Percentiles rank a stretch among this genome's conserved stretches.
Evolutionary conservation across 2,329 filamentous ascomycete species (phyloP).

Genomic region (Aspergillus udagawae): DNA sequence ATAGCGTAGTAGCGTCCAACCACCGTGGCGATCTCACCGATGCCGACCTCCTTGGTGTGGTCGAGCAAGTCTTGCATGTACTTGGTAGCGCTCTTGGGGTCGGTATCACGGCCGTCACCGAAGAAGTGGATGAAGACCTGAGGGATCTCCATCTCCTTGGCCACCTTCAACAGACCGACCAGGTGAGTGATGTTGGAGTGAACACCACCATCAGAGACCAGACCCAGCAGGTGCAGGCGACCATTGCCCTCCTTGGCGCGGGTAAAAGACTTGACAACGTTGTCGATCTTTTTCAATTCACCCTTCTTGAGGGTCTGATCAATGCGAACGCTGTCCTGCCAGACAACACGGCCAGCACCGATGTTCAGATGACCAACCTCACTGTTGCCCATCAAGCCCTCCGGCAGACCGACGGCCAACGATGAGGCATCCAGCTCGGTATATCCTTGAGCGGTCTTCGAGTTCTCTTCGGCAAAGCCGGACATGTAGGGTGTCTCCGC

Average conservation of each 20-base stretch:
- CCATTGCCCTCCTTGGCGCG: slow-evolving; percentile 83
- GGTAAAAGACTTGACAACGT: slow-evolving; percentile 73
- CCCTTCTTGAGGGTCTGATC: slow-evolving; percentile 86
- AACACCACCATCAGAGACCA: slow-evolving; percentile 93
- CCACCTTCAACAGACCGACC: slow-evolving; percentile 79
- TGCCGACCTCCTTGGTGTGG: slow-evolving; percentile 75
- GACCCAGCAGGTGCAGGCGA: slow-evolving; percentile 83
- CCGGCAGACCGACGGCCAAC: slow-evolving; percentile 88
- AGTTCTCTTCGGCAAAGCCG: slow-evolving; percentile 63
- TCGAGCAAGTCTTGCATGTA: slow-evolving; percentile 86
- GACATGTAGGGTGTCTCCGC: slow-evolving; percentile 96
- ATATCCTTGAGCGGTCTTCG: slow-evolving; percentile 76
- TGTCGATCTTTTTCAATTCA: slow-evolving; percentile 70
- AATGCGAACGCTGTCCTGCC: slow-evolving; percentile 97
- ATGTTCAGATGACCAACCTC: slow-evolving; percentile 99
- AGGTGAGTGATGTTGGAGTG: slow-evolving; percentile 96
- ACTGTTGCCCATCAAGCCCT: slow-evolving; percentile 98
- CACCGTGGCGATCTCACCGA: slow-evolving; percentile 84
- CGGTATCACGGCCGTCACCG: slow-evolving; percentile 93
- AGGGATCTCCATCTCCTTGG: slow-evolving; percentile 81
- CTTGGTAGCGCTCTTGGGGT: slow-evolving; percentile 85
- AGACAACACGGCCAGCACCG: slow-evolving; percentile 92
- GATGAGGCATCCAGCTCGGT: slow-evolving; percentile 94
- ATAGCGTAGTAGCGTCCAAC: slow-evolving; percentile 98
- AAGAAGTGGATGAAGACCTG: slow-evolving; percentile 99